phyloP scores from a whole-genome alignment of 2,329 filamentous ascomycete species.

The Thelonectria olida region DNA sequence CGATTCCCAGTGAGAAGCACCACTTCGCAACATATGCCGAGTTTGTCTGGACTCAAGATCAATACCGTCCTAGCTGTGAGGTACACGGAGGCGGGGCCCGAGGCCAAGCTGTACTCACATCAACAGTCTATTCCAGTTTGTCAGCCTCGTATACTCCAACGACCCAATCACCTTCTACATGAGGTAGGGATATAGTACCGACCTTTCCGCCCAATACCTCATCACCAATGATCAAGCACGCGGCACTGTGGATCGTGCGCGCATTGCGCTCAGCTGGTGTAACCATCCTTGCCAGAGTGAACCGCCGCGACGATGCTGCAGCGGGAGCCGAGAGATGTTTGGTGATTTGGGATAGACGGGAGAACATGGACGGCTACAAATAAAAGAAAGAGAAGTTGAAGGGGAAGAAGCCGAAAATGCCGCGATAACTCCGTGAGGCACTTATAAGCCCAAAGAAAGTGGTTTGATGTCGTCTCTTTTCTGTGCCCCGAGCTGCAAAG shows the following conservation, averaged over 20 bases:
- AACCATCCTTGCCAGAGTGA: conserved; percentile 48
- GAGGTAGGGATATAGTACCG: conserved; percentile 45
- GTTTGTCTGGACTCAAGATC: conserved; percentile 61
- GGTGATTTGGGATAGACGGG: conserved; percentile 76
- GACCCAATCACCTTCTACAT: not conserved
- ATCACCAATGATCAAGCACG: conserved; percentile 95
- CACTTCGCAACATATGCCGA: conserved; percentile 72
- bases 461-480: not conserved
- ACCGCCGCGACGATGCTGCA: conserved; percentile 46
- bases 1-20: conserved; percentile 70
- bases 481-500: not conserved
- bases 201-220: conserved; percentile 94
- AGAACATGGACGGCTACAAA: conserved; percentile 69
- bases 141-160: conserved; percentile 14
- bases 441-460: not conserved
- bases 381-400: not conserved
- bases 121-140: conserved; percentile 45
- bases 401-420: not conserved
- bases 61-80: conserved; percentile 16
- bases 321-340: conserved; percentile 67
- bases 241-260: conserved; percentile 85
- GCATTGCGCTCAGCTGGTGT: conserved; percentile 64
- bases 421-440: conserved; percentile 8
- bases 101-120: conserved; percentile 44
- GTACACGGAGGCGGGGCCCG: not conserved